Evolutionary conservation across 495 filamentous ascomycete species (phyloP), one percentile per base, ranked within the genome.

Genomic region (Melanomma pulvis-pyrius): DNA sequence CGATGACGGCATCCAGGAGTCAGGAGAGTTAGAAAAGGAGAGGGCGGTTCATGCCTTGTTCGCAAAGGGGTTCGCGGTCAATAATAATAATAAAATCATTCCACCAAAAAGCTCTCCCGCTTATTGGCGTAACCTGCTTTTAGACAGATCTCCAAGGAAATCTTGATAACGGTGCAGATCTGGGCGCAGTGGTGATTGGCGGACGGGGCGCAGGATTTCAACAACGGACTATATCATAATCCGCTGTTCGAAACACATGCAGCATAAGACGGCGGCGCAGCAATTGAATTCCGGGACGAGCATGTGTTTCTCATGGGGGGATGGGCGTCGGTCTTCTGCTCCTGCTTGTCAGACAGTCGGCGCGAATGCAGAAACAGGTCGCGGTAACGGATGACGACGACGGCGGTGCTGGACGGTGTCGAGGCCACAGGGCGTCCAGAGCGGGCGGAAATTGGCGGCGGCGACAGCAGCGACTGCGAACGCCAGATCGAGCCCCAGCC

Each of bases 371-470:
- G n/a, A 15, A 44, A 44, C 9, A 17, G 13, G n/a, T 44, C 3
- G 39, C 3, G 17, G 8, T 6, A 44, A 3, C 9, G n/a, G 39
- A 44, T 44, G 39, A 44, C 39, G 39, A 44, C 39, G 39, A 44
- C 39, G 2, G 13, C n/a, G 39, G n/a, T n/a, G n/a, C n/a, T 44
- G 39, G 39, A 44, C n/a, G 13, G 8, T 44, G 39, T 6, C 13
- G 9, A 15, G 39, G 39, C 8, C 39, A 15, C n/a, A 15, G n/a
- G 39, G 39, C 39, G 39, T 17, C 39, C 39, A 44, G 39, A 11
- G 39, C 9, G 8, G 49, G 47, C 59, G 59, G 59, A 62, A 62
- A 62, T 62, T 62, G 57, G 57, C 57, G 41, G 4, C 39, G 26
- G 25, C 34, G 22, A 21, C 41, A 22, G 12, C 55, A 12, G 15